phyloP scores from a whole-genome alignment of 176 grass and related monocot species.

The Aegilops umbellulata region DNA sequence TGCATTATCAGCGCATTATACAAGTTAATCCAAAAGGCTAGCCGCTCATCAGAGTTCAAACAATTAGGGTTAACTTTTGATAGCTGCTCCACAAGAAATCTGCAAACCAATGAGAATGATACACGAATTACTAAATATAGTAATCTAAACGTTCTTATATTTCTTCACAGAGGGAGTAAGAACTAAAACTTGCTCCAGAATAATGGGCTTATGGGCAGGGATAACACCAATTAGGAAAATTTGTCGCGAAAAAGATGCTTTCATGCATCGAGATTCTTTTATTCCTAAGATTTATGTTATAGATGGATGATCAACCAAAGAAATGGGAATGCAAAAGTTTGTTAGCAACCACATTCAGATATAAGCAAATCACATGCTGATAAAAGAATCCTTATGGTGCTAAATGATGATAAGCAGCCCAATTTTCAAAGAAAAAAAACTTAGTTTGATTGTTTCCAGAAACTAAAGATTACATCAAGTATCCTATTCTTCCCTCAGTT shows the following conservation, averaged over 20 bases:
- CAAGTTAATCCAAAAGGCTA: constrained; percentile 98
- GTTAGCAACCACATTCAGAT: constrained; percentile 13
- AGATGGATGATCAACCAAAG: constrained; percentile 18
- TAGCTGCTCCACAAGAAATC: constrained; percentile 94
- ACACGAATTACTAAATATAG: background rate
- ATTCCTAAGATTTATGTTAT: constrained; percentile 1
- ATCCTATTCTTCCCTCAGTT: background rate
- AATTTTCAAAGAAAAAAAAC: background rate
- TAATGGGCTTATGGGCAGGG: background rate
- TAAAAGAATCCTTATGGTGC: background rate
- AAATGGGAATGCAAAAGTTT: background rate
- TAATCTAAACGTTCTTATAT: too few species aligned
- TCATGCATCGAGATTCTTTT: background rate
- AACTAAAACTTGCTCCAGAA: background rate
- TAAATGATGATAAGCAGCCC: background rate
- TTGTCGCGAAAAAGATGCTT: background rate
- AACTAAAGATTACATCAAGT: background rate
- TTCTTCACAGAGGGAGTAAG: background rate
- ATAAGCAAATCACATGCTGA: background rate
- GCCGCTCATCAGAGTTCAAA: constrained; percentile 68
- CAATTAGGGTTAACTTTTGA: constrained; percentile 68
- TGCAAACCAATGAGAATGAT: constrained; percentile 39
- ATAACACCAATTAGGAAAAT: constrained; percentile 21
- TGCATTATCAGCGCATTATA: constrained; percentile 99
- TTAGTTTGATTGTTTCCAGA: background rate